Conservation (phyloP, 768 basidiomycete genomes). For the Podaxis rugospora region DNA sequence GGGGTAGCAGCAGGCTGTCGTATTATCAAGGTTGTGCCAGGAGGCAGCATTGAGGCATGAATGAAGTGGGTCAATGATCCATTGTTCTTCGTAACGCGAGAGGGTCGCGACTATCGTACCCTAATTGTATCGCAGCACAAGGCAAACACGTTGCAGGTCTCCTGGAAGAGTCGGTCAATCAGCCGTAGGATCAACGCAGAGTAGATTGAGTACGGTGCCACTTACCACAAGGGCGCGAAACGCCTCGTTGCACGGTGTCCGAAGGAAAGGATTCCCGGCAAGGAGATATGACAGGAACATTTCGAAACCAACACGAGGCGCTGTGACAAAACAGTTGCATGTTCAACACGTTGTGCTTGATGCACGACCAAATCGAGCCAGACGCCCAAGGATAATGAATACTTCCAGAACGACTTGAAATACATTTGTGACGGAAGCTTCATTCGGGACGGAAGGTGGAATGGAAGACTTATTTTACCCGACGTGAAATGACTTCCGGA, state of each 20-base stretch:
- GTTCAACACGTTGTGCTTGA: constrained; percentile 8
- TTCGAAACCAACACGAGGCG: constrained; percentile 8
- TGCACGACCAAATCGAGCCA: background rate
- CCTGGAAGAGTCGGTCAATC: background rate
- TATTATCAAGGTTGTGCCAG: constrained; percentile 40
- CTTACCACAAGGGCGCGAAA: constrained; percentile 2
- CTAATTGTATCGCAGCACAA: constrained; percentile 1
- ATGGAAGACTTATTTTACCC: background rate
- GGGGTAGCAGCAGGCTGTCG: constrained; percentile 13
- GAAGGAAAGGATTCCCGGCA: background rate
- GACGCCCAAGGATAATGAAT: background rate
- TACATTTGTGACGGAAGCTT: background rate
- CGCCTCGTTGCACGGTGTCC: background rate
- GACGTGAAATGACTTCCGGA: background rate
- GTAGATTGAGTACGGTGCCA: background rate
- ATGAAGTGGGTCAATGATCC: constrained; percentile 5
- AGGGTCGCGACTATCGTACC: constrained; percentile 17
- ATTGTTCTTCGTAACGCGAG: background rate
- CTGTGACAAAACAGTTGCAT: background rate
- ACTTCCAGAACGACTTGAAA: background rate
- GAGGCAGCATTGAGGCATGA: constrained; percentile 41
- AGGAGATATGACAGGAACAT: background rate
- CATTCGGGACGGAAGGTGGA: background rate
- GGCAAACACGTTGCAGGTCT: constrained; percentile 15
- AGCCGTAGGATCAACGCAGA: background rate